phyloP scores from a whole-genome alignment of 1,284 basidiomycete species.

The Pascua sp. region DNA sequence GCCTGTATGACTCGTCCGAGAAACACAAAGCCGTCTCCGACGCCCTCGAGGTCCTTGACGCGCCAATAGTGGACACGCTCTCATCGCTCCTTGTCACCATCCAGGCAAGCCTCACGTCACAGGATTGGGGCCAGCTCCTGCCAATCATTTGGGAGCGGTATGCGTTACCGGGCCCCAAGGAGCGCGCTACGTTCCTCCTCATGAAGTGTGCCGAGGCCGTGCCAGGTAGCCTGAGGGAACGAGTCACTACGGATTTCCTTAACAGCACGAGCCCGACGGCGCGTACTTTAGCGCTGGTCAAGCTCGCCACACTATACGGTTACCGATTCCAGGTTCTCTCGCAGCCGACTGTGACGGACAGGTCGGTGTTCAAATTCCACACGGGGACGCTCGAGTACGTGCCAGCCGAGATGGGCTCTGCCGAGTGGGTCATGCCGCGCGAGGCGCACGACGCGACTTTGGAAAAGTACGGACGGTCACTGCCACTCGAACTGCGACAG shows the following conservation, averaged over 20 bases:
- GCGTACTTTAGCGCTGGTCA: slow-evolving; percentile 24
- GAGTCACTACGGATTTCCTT: slow-evolving; percentile 26
- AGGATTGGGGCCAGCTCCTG: slow-evolving; percentile 32
- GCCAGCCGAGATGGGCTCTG: slow-evolving; percentile 38
- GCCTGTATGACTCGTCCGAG: not conserved
- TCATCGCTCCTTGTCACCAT: slow-evolving; percentile 25
- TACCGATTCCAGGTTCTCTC: slow-evolving; percentile 39
- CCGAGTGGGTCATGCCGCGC: slow-evolving; percentile 33
- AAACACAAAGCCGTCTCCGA: not conserved
- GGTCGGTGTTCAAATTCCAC: slow-evolving; percentile 35
- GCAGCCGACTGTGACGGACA: slow-evolving; percentile 30
- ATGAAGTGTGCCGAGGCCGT: slow-evolving; percentile 40
- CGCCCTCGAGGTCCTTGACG: slow-evolving; percentile 1
- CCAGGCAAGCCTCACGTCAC: slow-evolving; percentile 26
- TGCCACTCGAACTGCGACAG: slow-evolving; percentile 41
- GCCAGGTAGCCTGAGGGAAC: slow-evolving; percentile 13
- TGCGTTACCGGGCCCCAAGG: slow-evolving; percentile 6
- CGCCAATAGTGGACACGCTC: not conserved
- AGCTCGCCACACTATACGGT: slow-evolving; percentile 30
- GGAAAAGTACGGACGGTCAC: slow-evolving; percentile 34
- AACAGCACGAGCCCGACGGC: slow-evolving; percentile 5
- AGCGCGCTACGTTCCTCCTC: slow-evolving; percentile 29
- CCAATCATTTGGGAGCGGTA: slow-evolving; percentile 33
- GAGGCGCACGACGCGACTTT: slow-evolving; percentile 39
- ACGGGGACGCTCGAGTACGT: slow-evolving; percentile 36